Conservation (phyloP, 2,329 filamentous ascomycete genomes). For the Colletotrichum sp. region DNA sequence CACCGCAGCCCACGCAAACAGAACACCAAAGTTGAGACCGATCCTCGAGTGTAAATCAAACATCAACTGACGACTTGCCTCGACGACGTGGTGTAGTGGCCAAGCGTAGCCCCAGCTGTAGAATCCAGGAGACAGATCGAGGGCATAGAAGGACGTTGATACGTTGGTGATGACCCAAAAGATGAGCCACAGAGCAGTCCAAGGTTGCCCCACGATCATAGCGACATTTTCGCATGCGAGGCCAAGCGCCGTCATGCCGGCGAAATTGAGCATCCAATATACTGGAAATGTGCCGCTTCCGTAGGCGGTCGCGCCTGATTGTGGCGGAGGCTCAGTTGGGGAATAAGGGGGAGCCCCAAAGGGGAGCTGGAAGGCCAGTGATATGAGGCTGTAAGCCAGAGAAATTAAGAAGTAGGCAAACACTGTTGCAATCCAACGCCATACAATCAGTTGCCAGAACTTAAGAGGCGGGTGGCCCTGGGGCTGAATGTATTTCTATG, state of each 20-base stretch:
- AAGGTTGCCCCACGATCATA: slow-evolving; percentile 66
- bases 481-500: slow-evolving; percentile 54
- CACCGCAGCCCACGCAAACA: slow-evolving; percentile 62
- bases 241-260: slow-evolving; percentile 67
- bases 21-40: slow-evolving; percentile 64
- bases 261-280: slow-evolving; percentile 69
- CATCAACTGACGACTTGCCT: slow-evolving; percentile 63
- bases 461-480: slow-evolving; percentile 62
- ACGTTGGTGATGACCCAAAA: slow-evolving; percentile 74
- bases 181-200: slow-evolving; percentile 66
- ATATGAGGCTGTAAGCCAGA: slow-evolving; percentile 67
- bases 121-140: slow-evolving; percentile 63
- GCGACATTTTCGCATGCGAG: slow-evolving; percentile 70
- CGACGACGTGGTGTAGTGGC: slow-evolving; percentile 67
- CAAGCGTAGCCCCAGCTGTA: slow-evolving; percentile 69
- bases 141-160: slow-evolving; percentile 61
- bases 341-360: slow-evolving; percentile 55
- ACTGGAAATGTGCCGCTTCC: slow-evolving; percentile 63
- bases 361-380: slow-evolving; percentile 67
- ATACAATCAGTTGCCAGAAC: slow-evolving; percentile 62
- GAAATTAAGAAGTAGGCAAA: slow-evolving; percentile 66
- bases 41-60: slow-evolving; percentile 65
- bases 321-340: slow-evolving; percentile 42
- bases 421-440: slow-evolving; percentile 62
- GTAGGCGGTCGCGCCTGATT: slow-evolving; percentile 57